These are phyloP conservation scores for Phylloporus arenicola DNA, from an alignment of 768 basidiomycete genomes.

Conservation along the genomic window DNA sequence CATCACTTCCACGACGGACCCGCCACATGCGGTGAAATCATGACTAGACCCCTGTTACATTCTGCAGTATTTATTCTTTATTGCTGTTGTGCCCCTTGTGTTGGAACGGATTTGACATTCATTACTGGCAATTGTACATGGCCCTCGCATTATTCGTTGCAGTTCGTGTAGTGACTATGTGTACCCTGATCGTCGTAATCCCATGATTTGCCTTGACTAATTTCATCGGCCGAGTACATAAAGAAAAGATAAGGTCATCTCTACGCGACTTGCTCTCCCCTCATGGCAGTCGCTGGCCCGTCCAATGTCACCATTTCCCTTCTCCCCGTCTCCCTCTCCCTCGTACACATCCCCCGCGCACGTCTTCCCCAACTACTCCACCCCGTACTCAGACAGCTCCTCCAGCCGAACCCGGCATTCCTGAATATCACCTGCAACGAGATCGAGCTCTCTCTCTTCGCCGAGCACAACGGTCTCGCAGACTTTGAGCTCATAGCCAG, in stretches of 20 bases:
- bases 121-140: background rate
- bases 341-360: slow-evolving; percentile 71
- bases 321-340: slow-evolving; percentile 64
- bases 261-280: slow-evolving; percentile 3
- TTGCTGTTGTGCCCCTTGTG: slow-evolving; percentile 30
- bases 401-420: slow-evolving; percentile 61
- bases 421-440: slow-evolving; percentile 75
- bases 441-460: slow-evolving; percentile 73
- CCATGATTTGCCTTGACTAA: background rate
- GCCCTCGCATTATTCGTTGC: background rate
- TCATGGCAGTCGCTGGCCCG: slow-evolving; percentile 22
- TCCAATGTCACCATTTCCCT: slow-evolving; percentile 57
- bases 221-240: background rate
- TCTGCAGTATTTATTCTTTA: slow-evolving; percentile 30
- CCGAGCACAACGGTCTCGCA: slow-evolving; percentile 48
- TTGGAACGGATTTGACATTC: slow-evolving; percentile 7
- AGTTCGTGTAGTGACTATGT: slow-evolving; percentile 9
- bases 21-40: slow-evolving; percentile 11
- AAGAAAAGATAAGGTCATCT: slow-evolving; percentile 10
- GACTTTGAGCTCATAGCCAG: slow-evolving; percentile 61
- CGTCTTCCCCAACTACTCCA: slow-evolving; percentile 54
- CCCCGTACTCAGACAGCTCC: slow-evolving; percentile 62
- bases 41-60: background rate
- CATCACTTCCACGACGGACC: slow-evolving; percentile 12
- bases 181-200: slow-evolving; percentile 10